Evolutionary conservation across 2,329 filamentous ascomycete genomes (phyloP), one percentile per base, ranked within the genome.

Genomic region (Penicillium sp.): DNA sequence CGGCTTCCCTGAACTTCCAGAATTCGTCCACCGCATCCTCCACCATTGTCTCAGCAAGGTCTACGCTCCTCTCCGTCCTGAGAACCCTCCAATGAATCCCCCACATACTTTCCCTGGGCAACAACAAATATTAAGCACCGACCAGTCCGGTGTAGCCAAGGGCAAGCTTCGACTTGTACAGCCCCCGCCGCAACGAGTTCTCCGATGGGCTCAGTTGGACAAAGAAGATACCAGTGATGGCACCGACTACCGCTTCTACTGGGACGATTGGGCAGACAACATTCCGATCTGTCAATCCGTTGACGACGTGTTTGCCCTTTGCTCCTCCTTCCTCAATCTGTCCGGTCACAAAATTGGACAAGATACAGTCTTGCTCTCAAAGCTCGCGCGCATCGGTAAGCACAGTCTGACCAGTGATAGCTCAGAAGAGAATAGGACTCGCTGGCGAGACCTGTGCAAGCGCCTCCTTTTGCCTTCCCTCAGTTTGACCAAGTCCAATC

Each of bases 261-360:
- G 95, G 88, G 92, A 96, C 58, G 95, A 98, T 66, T 99, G 95
- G 95, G 83, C 88, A 2, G 93, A 98, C 74, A 96, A 95, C 62
- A 83, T 99, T 46, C 96, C 95, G 0, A 79, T 96, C 21, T 99
- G 95, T 70, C 93, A 96, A 72, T 90, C 82, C 1, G 86, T 96
- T 6, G 92, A 97, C 61, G 95, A 99, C 70, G 83, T 99, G 14
- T 95, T 98, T 73, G 87, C 88, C 2, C 84, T 97, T 0, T 96
- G 92, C 73, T 85, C 87, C 57, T 93, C 92, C 1, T 83, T 99
- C 23, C 80, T 97, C 46, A 96, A 95, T 63, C 79, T 93, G 25
- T 89, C 93, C 0, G 93, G 95, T 2, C 88, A 96, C 61, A 92
- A 92, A 69, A 93, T 98, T 62, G 95, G 95, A 47, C 89, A 89